Base-by-base conservation (phyloP, 768 basidiomycete genomes). In the Lanmaoa rubissima region DNA sequence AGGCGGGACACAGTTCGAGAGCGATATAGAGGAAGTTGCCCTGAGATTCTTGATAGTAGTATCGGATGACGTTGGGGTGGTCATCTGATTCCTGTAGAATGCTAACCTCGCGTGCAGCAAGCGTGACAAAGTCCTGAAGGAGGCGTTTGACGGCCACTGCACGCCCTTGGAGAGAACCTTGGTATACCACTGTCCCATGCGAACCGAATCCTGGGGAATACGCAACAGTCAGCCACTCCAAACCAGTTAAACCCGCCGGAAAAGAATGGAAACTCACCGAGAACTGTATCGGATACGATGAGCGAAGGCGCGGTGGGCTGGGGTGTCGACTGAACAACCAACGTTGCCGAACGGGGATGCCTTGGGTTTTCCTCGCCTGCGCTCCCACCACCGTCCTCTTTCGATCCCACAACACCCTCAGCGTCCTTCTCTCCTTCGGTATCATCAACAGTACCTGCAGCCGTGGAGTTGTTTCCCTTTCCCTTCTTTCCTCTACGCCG, bases 81-180 rank as follows among this genome's bases (percentile, higher is more conserved):
- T 96, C 94, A 77, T 99, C 97, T 46, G 92, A 91, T 70, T 97
- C 94, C 75, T 98, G 94, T 10, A 99, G 81, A 40, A 99, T 85
- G 66, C 86, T 86, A 28, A 98, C 94, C 78, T 99, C 97, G 46
- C 95, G 90, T 4, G 87, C 80, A 8, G 95, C 95, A 38, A 99
- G 85, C 0, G 94, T 96, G 53, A 96, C 92, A 65, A 98, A 98
- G 72, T 98, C 95, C 63, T 88, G 89, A 8, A 98, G 82, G 4
- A 99, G 82, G 0, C 97, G 91, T 72, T 99, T 98, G 55, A 99
- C 94, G n/a, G 97, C 97, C 0, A 99, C 97, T 0, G 96, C 90
- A 51, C 97, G 88, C 0, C 93, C 94, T 75, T 98, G 96, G n/a
- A 98, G 83, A 8, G 94, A 90, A 3, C 96, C 97, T 66, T 89